These are phyloP conservation scores for Cutaneotrichosporon spelunceum DNA, from an alignment of 1,284 basidiomycete species.

Conservation along the genomic window DNA sequence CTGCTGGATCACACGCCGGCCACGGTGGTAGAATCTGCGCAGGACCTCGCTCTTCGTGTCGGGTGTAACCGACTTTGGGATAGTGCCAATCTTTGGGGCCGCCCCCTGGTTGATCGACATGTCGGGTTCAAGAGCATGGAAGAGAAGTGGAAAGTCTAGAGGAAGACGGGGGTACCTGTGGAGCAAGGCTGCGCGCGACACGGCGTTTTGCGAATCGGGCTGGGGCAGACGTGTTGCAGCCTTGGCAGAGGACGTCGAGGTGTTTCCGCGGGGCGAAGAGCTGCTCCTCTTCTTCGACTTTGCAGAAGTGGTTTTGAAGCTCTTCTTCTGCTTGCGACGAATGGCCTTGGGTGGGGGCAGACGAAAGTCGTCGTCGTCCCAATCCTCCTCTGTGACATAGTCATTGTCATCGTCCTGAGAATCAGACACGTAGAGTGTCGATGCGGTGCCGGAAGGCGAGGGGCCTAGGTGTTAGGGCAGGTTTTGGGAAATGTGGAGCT, in stretches of 20 bases:
- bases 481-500: not conserved
- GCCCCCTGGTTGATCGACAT: slow-evolving; percentile 47
- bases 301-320: too few species aligned
- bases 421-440: not conserved
- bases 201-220: not conserved
- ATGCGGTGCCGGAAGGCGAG: not conserved
- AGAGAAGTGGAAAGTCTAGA: slow-evolving; percentile 48
- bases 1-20: slow-evolving; percentile 43
- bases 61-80: slow-evolving; percentile 40
- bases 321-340: not conserved
- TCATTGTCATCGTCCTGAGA: not conserved
- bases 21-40: slow-evolving; percentile 43
- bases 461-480: not conserved
- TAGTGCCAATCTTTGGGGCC: slow-evolving; percentile 48
- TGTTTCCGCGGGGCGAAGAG: not conserved
- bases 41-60: slow-evolving; percentile 43
- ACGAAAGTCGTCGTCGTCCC: slow-evolving; percentile 43
- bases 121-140: slow-evolving; percentile 46
- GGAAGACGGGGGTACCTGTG: slow-evolving; percentile 40
- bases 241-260: not conserved
- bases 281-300: not conserved
- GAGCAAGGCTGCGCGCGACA: slow-evolving; percentile 21
- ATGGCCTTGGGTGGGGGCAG: slow-evolving; percentile 26
- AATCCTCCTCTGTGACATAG: slow-evolving; percentile 10
- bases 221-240: not conserved